Conservation (phyloP, 2,329 filamentous ascomycete species). For the Calonectria honghensis region DNA sequence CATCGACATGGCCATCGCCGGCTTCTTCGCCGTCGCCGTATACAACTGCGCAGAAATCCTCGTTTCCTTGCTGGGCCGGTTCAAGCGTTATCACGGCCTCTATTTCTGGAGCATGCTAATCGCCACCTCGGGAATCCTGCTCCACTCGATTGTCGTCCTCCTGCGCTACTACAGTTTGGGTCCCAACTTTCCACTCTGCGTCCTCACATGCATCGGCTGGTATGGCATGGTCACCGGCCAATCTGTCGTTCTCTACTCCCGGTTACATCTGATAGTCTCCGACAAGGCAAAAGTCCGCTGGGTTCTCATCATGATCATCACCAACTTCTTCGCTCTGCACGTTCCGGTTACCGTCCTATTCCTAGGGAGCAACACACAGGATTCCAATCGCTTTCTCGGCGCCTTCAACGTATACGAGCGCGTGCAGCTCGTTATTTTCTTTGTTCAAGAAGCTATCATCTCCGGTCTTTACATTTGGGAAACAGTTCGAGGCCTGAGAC, state of each 20-base stretch:
- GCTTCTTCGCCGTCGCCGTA: slow-evolving; percentile 30
- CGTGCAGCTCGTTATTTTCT: slow-evolving; percentile 73
- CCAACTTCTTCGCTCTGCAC: slow-evolving; percentile 72
- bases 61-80: slow-evolving; percentile 12
- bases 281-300: slow-evolving; percentile 68
- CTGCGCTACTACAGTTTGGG: slow-evolving; percentile 28
- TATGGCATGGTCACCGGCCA: slow-evolving; percentile 75
- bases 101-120: slow-evolving; percentile 33
- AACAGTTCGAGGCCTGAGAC: slow-evolving; percentile 67
- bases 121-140: slow-evolving; percentile 15
- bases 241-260: slow-evolving; percentile 76
- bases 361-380: slow-evolving; percentile 67
- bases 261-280: slow-evolving; percentile 75
- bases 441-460: slow-evolving; percentile 72
- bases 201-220: slow-evolving; percentile 52
- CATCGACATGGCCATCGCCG: slow-evolving; percentile 29
- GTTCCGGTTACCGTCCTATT: slow-evolving; percentile 73
- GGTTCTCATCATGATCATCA: slow-evolving; percentile 75
- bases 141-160: slow-evolving; percentile 9
- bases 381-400: slow-evolving; percentile 45
- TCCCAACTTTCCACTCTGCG: slow-evolving; percentile 26
- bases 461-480: slow-evolving; percentile 72
- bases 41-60: slow-evolving; percentile 29
- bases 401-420: slow-evolving; percentile 70
- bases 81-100: slow-evolving; percentile 28